These are phyloP conservation scores for Aspergillus avenaceus DNA, from an alignment of 495 filamentous ascomycete species.

Conservation along the genomic window DNA sequence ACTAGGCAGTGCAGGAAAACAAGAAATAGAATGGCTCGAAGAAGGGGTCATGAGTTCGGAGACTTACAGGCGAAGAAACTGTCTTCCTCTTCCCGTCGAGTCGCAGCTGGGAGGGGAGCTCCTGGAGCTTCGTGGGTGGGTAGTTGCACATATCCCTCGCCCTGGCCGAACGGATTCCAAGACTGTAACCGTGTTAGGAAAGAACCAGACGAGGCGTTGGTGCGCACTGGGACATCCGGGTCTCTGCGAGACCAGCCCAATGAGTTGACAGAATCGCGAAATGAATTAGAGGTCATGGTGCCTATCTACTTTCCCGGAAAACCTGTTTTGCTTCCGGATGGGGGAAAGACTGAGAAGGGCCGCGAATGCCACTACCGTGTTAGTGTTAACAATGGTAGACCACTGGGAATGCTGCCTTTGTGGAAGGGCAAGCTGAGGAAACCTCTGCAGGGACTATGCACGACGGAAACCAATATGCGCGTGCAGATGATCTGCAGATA, in stretches of 20 bases:
- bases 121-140: constrained; percentile 81
- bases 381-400: constrained; percentile 9
- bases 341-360: constrained; percentile 3
- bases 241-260: constrained; percentile 92
- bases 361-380: constrained; percentile 17
- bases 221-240: constrained; percentile 72
- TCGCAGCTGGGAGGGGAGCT: constrained; percentile 81
- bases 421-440: constrained; percentile 22
- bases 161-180: constrained; percentile 81
- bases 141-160: constrained; percentile 81
- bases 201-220: constrained; percentile 58
- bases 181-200: constrained; percentile 78
- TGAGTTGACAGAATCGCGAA: constrained; percentile 90
- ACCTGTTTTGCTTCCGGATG: neutral
- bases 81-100: constrained; percentile 87
- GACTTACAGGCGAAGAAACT: constrained; percentile 94
- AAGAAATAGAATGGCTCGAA: constrained; percentile 9
- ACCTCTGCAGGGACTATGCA: constrained; percentile 45
- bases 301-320: constrained; percentile 4
- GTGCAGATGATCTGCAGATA: constrained; percentile 56
- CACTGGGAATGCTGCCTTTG: constrained; percentile 15
- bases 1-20: constrained; percentile 20
- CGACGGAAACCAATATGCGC: constrained; percentile 39
- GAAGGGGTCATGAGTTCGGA: constrained; percentile 19
- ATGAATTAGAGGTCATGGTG: constrained; percentile 83